Evolutionary conservation across 2,329 filamentous ascomycete species (phyloP).

Genomic region (Talaromyces funiculosus): DNA sequence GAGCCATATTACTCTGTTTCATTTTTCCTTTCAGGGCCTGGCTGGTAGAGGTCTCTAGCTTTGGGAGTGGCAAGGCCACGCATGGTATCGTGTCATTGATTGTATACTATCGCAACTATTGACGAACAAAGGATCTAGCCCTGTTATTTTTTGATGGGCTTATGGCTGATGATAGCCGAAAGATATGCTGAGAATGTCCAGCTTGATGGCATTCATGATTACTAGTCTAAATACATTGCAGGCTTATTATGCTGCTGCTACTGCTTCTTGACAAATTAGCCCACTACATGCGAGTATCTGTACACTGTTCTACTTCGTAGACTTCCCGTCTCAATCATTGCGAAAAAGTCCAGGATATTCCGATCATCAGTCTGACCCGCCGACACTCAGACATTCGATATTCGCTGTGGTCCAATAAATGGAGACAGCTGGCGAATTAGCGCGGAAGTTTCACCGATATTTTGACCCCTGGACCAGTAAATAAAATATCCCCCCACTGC

Average conservation of each 20-base stretch:
- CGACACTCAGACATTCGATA: not conserved
- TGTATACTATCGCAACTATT: constrained; percentile 1
- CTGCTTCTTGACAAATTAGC: not conserved
- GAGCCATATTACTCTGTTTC: not conserved
- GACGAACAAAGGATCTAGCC: not conserved
- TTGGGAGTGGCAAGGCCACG: not conserved
- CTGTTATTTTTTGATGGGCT: not conserved
- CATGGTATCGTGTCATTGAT: not conserved
- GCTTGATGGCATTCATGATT: not conserved
- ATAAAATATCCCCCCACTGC: not conserved
- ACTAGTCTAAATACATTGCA: not conserved
- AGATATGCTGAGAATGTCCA: not conserved
- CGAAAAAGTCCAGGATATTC: not conserved
- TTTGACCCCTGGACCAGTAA: not conserved
- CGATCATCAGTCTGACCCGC: not conserved
- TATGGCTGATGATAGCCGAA: not conserved
- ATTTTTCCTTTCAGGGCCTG: not conserved
- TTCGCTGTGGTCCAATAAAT: not conserved
- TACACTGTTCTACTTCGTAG: not conserved
- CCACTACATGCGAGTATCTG: not conserved
- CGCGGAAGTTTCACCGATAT: constrained; percentile 5
- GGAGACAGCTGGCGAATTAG: not conserved
- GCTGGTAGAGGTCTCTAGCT: not conserved
- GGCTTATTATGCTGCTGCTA: not conserved
- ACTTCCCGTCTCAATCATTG: not conserved